Conservation (phyloP, 2,329 filamentous ascomycete species). For the Clonostachys sp. region DNA sequence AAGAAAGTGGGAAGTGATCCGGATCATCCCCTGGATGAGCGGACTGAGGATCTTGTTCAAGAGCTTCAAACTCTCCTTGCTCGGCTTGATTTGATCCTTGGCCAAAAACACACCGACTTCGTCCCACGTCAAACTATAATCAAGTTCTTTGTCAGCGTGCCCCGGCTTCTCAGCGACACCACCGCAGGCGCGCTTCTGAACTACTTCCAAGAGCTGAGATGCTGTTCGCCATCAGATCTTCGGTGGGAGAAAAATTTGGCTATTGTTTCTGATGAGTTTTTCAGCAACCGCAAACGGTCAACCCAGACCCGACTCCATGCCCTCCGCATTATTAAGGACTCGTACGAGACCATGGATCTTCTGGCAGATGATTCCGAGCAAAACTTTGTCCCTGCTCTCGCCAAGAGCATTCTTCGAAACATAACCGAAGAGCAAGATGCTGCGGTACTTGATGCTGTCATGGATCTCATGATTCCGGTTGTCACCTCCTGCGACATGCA, state of each 20-base stretch:
- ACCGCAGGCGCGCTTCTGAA: constrained; percentile 60
- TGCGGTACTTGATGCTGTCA: constrained; percentile 58
- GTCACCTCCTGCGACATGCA: constrained; percentile 53
- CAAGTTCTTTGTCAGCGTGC: constrained; percentile 59
- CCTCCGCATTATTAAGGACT: constrained; percentile 54
- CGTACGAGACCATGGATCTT: constrained; percentile 53
- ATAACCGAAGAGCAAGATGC: constrained; percentile 61
- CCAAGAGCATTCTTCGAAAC: constrained; percentile 55
- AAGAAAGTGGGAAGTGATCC: not conserved
- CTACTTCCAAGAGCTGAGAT: constrained; percentile 64
- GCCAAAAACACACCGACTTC: constrained; percentile 41
- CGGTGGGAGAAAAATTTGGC: constrained; percentile 63
- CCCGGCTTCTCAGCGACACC: constrained; percentile 58
- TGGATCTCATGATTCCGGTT: constrained; percentile 61
- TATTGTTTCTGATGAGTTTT: constrained; percentile 58
- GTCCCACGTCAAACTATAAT: constrained; percentile 64
- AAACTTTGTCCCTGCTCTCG: constrained; percentile 52
- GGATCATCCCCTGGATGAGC: constrained; percentile 1
- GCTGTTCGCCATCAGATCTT: constrained; percentile 66
- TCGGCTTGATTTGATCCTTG: constrained; percentile 36
- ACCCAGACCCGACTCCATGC: constrained; percentile 59
- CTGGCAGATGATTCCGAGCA: constrained; percentile 54
- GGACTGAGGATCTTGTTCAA: constrained; percentile 30
- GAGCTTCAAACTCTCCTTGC: constrained; percentile 40
- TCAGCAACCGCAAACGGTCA: constrained; percentile 56